Base-by-base conservation (phyloP, 805 yeast species). In the Yarrowia sp. region DNA sequence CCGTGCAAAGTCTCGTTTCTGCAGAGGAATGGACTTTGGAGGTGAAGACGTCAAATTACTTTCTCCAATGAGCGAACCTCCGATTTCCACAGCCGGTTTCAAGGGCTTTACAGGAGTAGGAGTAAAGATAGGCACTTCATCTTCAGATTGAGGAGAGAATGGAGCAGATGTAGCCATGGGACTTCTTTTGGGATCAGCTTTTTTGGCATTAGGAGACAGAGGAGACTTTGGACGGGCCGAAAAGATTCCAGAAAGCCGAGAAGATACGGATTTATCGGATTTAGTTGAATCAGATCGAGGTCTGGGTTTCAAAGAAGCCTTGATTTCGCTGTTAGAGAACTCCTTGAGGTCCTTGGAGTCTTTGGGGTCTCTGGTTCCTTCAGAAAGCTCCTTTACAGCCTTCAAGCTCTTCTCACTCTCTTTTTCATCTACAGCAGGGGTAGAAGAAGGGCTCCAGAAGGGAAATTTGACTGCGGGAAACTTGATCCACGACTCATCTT, bases 401-500 rank as follows among this genome's bases (percentile, higher is more conserved):
- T 36, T 55, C n/a, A 55, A n/a, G 4, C 42, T 47, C 47, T 41
- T 41, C 4, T 38, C 58, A 3, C 22, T 18, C 35, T 53, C 61
- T 15, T 39, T 41, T 4, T 41, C 47, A 13, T 55, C 61, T 2
- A 39, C 61, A 7, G 47, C 28, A 7, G 61, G 61, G 4, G 61
- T 55, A 14, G 31, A 35, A 10, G 64, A 58, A 9, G 64, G 64
- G 15, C 51, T 43, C 64, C 64, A 58, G 35, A 62, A 62, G 14
- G 63, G 65, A 22, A 53, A 62, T 11, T 62, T 53, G 18, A 51
- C 58, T 3, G 28, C 28, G 8, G 58, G 61, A 32, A 58, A 58
- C 22, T 58, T 58, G 39, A 47, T 35, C 63, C 63, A 62, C 22
- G 66, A 41, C 8, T 64, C 43, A 33, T 58, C 64, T 35, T 58